Conservation (phyloP, 345 rosid species). For the Salix dunnii region DNA sequence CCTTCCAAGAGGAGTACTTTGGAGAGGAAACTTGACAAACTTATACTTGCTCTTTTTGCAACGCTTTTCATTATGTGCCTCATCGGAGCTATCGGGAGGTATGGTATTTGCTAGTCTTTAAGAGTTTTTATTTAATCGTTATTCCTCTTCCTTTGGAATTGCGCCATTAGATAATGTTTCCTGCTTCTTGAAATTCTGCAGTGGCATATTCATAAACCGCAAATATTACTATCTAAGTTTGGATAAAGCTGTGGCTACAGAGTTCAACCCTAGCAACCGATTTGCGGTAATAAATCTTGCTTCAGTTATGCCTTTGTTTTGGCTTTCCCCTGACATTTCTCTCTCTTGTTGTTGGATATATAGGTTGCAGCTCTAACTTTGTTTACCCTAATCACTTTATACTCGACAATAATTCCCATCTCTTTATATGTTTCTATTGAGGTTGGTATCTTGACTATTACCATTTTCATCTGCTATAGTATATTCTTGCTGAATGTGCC, state of each 20-base stretch:
- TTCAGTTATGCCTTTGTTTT: neutral
- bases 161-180: constrained; percentile 11
- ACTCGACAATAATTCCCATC: constrained; percentile 93
- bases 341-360: constrained; percentile 23
- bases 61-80: constrained; percentile 84
- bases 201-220: constrained; percentile 76
- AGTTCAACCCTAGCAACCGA: constrained; percentile 73
- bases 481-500: constrained; percentile 14
- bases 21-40: constrained; percentile 99
- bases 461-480: constrained; percentile 1
- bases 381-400: constrained; percentile 88
- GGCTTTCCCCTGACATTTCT: neutral
- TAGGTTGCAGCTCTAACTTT: constrained; percentile 77
- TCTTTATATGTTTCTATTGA: constrained; percentile 97
- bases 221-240: constrained; percentile 72
- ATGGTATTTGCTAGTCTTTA: constrained; percentile 16
- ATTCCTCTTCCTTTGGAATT: constrained; percentile 1
- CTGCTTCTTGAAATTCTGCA: constrained; percentile 43
- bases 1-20: constrained; percentile 99
- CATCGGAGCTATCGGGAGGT: constrained; percentile 95
- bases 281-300: constrained; percentile 53
- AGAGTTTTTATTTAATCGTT: neutral
- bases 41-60: constrained; percentile 78
- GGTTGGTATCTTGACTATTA: constrained; percentile 42
- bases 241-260: constrained; percentile 33